Conservation (phyloP, 2,329 filamentous ascomycete species). For the Parafenestella ontariensis region DNA sequence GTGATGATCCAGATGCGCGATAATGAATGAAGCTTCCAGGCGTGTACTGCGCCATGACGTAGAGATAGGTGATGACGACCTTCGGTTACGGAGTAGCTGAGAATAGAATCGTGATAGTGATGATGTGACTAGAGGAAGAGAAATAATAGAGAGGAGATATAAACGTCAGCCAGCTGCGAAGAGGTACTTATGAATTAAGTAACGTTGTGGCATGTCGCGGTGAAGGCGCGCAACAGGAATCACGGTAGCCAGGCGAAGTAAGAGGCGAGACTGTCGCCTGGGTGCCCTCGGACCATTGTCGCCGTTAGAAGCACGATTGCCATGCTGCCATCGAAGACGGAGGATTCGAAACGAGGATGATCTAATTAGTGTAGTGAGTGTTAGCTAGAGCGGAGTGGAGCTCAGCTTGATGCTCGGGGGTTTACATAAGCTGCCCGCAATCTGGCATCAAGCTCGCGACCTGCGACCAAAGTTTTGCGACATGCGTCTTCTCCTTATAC, state of each 20-base stretch:
- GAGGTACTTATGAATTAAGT: no score
- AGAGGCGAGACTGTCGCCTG: slow-evolving; percentile 1
- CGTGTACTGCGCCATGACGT: background rate
- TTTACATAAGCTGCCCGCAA: slow-evolving; percentile 32
- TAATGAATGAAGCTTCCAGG: slow-evolving; percentile 22
- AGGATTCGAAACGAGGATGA: no score
- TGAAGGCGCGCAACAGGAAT: slow-evolving; percentile 6
- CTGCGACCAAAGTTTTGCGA: slow-evolving; percentile 19
- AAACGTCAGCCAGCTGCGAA: no score
- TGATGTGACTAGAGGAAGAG: no score
- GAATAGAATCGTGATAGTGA: no score
- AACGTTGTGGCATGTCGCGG: background rate
- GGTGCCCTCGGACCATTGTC: no score
- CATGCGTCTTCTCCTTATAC: slow-evolving; percentile 6
- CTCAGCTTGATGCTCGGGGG: slow-evolving; percentile 16
- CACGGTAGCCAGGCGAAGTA: slow-evolving; percentile 1
- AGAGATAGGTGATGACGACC: no score
- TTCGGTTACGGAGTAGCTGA: no score
- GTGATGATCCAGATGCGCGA: slow-evolving; percentile 1
- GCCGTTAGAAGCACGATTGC: background rate
- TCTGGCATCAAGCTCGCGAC: slow-evolving; percentile 42
- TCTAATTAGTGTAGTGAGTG: no score
- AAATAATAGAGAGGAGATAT: no score
- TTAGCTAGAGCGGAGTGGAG: no score
- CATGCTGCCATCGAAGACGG: no score